Evolutionary conservation across 2,329 filamentous ascomycete genomes (phyloP).

Genomic region (Penicillium sp.): DNA sequence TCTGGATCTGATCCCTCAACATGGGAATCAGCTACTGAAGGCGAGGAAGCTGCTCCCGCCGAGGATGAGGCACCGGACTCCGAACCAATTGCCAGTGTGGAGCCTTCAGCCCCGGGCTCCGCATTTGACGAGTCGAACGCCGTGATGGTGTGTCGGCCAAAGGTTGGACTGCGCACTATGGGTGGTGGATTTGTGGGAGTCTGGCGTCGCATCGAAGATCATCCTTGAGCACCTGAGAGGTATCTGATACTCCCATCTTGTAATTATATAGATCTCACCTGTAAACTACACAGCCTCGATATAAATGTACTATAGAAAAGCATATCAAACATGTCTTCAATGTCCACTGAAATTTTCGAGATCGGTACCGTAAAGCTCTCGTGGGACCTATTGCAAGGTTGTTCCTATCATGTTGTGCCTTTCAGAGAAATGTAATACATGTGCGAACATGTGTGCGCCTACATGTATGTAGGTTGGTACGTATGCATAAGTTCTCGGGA

Average conservation of each 20-base stretch:
- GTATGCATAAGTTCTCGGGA: too few species aligned
- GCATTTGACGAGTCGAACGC: background rate
- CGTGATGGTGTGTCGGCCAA: slow-evolving; percentile 55
- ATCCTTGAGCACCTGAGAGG: background rate
- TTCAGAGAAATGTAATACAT: too few species aligned
- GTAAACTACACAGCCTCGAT: background rate
- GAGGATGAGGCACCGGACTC: background rate
- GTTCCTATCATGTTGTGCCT: too few species aligned
- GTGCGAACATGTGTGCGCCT: too few species aligned
- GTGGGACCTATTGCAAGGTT: too few species aligned
- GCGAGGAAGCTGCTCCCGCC: slow-evolving; percentile 11
- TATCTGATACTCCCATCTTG: background rate
- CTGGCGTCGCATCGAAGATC: slow-evolving; percentile 47
- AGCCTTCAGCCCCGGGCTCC: background rate
- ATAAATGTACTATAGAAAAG: background rate
- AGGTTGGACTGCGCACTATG: slow-evolving; percentile 48
- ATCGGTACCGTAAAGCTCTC: too few species aligned
- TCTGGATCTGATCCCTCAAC: slow-evolving; percentile 35
- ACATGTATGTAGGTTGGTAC: too few species aligned
- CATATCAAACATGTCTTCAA: background rate
- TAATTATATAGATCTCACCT: slow-evolving; percentile 1
- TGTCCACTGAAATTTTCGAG: too few species aligned
- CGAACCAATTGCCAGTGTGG: background rate
- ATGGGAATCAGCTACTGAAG: slow-evolving; percentile 20
- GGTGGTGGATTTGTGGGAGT: slow-evolving; percentile 56